Evolutionary conservation across 2,329 filamentous ascomycete species (phyloP).

Genomic region (Metarhizium humberi): DNA sequence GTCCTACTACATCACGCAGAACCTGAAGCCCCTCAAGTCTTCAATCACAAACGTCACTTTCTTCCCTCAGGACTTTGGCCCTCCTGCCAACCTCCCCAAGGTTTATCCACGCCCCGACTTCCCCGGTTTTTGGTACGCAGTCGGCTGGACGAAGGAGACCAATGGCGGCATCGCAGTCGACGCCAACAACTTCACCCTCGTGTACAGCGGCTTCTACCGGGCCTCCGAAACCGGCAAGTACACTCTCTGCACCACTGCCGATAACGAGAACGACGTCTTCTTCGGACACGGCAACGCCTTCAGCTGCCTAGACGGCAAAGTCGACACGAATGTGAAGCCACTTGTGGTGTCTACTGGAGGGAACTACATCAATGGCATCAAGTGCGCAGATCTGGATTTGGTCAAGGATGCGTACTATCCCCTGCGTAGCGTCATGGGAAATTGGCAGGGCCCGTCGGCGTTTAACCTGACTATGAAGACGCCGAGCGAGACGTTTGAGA

Average conservation of each 20-base stretch:
- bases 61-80: constrained; percentile 9
- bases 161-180: constrained; percentile 12
- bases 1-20: constrained; percentile 14
- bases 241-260: constrained; percentile 12
- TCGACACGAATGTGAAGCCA: constrained; percentile 3
- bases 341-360: constrained; percentile 10
- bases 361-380: constrained; percentile 9
- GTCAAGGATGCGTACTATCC: constrained; percentile 11
- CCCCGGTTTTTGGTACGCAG: constrained; percentile 5
- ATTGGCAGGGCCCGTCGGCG: constrained; percentile 10
- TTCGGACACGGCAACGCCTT: constrained; percentile 14
- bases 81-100: background rate
- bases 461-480: constrained; percentile 8
- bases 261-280: constrained; percentile 14
- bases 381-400: constrained; percentile 10
- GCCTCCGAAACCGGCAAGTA: constrained; percentile 10
- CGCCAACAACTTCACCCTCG: constrained; percentile 15
- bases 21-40: constrained; percentile 7
- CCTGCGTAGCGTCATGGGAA: constrained; percentile 13
- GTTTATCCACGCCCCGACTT: background rate
- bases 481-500: constrained; percentile 6
- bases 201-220: constrained; percentile 12
- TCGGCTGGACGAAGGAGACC: constrained; percentile 6
- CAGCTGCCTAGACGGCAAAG: constrained; percentile 6
- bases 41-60: constrained; percentile 8